A percentile compares a stretch with the other conserved stretches of the same genome.
These are phyloP conservation scores for Fistulinella cinereoalba DNA, from an alignment of 1,284 basidiomycete genomes.

Conservation along the genomic window DNA sequence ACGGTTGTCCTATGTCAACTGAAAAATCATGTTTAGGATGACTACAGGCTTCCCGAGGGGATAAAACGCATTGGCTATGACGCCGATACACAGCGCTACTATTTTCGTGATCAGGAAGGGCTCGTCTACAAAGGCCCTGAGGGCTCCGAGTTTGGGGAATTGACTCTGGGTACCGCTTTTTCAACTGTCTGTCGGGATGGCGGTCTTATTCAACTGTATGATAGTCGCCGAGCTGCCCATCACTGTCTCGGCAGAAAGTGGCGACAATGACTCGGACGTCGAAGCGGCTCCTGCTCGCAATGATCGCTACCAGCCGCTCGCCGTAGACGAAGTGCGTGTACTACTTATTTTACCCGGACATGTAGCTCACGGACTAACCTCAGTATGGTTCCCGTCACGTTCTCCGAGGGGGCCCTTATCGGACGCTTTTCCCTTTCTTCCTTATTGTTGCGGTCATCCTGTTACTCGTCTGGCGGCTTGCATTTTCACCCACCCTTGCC, in stretches of 20 bases:
- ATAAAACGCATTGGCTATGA: constrained; percentile 64
- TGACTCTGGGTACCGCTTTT: constrained; percentile 44
- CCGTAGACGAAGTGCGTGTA: constrained; percentile 49
- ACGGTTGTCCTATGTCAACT: not conserved
- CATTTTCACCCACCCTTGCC: constrained; percentile 44
- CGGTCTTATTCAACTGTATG: not conserved
- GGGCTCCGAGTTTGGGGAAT: constrained; percentile 54
- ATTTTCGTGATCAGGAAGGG: constrained; percentile 50
- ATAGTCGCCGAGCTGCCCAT: constrained; percentile 26
- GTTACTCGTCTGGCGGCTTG: constrained; percentile 63
- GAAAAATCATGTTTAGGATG: constrained; percentile 42
- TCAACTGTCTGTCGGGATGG: not conserved
- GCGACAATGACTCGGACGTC: constrained; percentile 48
- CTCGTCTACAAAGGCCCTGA: constrained; percentile 48
- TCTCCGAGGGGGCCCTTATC: constrained; percentile 45
- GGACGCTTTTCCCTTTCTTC: constrained; percentile 70
- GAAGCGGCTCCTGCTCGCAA: constrained; percentile 50
- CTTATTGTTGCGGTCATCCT: constrained; percentile 64
- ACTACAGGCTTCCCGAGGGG: constrained; percentile 57
- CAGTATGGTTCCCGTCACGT: constrained; percentile 35
- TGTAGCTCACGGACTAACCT: constrained; percentile 21
- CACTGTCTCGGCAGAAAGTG: constrained; percentile 19
- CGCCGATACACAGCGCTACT: constrained; percentile 53
- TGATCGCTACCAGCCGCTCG: constrained; percentile 57
- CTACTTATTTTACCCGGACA: not conserved